A percentile compares a stretch with the other conserved stretches of the same genome.
Conservation (phyloP, 495 filamentous ascomycete species). For the Alectoria sarmentosa region DNA sequence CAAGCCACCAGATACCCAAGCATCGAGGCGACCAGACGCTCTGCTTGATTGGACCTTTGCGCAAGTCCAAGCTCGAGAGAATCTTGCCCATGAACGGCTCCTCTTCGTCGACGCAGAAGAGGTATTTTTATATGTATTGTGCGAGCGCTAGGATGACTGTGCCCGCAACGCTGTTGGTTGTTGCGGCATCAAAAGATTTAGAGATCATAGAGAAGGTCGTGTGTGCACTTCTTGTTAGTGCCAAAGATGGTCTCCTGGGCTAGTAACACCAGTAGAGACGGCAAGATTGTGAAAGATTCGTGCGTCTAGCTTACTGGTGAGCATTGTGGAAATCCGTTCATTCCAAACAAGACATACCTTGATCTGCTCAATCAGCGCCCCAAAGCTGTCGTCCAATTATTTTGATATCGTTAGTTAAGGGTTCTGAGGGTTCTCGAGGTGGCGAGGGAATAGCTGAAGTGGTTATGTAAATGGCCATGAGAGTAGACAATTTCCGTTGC, state of each 20-base stretch:
- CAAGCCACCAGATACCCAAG: constrained; percentile 68
- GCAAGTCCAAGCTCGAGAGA: no score
- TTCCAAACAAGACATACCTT: constrained; percentile 36
- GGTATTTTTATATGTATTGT: no score
- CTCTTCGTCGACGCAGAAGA: no score
- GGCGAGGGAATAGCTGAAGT: constrained; percentile 66
- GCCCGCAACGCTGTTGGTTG: no score
- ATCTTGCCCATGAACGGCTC: no score
- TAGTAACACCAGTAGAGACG: no score
- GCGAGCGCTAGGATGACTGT: no score
- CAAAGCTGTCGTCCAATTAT: constrained; percentile 40
- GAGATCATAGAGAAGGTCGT: no score
- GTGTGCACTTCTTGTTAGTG: no score
- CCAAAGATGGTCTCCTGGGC: no score
- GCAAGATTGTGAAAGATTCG: constrained; percentile 21
- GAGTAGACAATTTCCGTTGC: constrained; percentile 64
- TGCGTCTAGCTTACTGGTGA: constrained; percentile 32
- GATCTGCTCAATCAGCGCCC: constrained; percentile 39
- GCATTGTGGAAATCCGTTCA: not conserved
- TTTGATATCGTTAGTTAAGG: constrained; percentile 30
- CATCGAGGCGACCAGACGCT: constrained; percentile 75
- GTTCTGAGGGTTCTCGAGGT: constrained; percentile 61
- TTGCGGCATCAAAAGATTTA: no score
- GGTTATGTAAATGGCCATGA: constrained; percentile 77
- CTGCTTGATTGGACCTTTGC: no score